Base-by-base conservation (phyloP, 2,329 filamentous ascomycete genomes). In the Escovopsis sp. region DNA sequence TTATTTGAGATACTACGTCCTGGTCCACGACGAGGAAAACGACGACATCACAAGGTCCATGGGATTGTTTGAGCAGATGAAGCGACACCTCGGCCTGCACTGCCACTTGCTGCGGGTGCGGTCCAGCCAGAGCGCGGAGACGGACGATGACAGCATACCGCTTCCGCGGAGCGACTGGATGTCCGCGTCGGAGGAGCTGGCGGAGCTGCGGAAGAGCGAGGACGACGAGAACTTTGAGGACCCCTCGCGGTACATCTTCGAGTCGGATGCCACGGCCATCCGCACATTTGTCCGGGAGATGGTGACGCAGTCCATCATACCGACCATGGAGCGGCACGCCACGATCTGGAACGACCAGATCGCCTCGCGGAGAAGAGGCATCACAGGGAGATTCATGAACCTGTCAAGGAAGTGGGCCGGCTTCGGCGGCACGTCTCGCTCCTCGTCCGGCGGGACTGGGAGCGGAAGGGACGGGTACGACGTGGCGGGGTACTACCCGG, bases 261-360 rank as follows among this genome's bases (percentile, higher is more conserved):
- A 95, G 57, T 91, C 88, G 0, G 91, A 98, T 60, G 82, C 82
- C 1, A 85, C 84, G 6, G 86, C 87, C 12, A 82, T 98, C 47
- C 81, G 80, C 42, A 84, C 84, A 0, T 93, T 98, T 58, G 77
- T 96, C 46, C 80, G 91, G 30, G 93, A 98, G 59, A 85, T 98
- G 70, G 85, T 95, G 7, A 91, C 84, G 1, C 89, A 96, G 58
- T 96, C 89, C 2, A 79, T 98, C 41, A 73, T 98, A 44, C 91
- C 93, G 1, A 88, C 85, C 35, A 98, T 98, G 93, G 91, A 98
- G 62, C 82, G 89, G 43, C 80, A 84, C 49, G 76, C 94, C 10
- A 82, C 86, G 6, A 71, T 87, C 5, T 98, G 91, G 93, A 98
- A 98, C 55, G 91, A 98, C 54, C 89, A 96, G 60, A 84, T 96